Percentiles rank a stretch among this genome's conserved stretches.
Evolutionary conservation across 306 rosid genomes (phyloP).

Genomic region (Trifolium subterraneum): DNA sequence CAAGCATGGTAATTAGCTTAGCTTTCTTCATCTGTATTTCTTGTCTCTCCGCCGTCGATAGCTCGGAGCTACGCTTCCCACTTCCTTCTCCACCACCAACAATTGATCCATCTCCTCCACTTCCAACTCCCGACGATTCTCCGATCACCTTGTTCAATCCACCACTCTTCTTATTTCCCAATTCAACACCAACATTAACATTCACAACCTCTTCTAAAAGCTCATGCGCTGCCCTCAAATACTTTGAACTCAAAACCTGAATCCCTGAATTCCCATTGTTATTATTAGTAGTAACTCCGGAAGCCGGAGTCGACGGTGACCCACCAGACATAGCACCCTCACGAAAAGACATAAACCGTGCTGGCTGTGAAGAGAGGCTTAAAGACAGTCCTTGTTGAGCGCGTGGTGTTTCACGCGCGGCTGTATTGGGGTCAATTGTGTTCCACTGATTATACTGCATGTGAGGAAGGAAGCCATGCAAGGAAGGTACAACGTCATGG

Average conservation of each 20-base stretch:
- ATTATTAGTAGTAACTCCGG: slow-evolving; percentile 52
- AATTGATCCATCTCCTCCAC: slow-evolving; percentile 61
- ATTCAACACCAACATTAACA: slow-evolving; percentile 72
- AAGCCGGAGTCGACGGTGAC: slow-evolving; percentile 51
- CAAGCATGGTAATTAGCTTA: slow-evolving; percentile 89
- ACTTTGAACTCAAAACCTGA: slow-evolving; percentile 89
- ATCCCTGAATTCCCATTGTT: slow-evolving; percentile 80
- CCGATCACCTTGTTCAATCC: slow-evolving; percentile 54
- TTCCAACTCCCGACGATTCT: slow-evolving; percentile 58
- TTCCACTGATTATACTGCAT: slow-evolving; percentile 81
- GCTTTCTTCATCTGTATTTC: slow-evolving; percentile 98
- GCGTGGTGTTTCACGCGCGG: slow-evolving; percentile 88
- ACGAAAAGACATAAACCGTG: slow-evolving; percentile 63
- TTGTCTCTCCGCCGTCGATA: slow-evolving; percentile 87
- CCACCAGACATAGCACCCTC: slow-evolving; percentile 59
- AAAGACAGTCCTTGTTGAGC: slow-evolving; percentile 75
- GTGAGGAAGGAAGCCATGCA: slow-evolving; percentile 87
- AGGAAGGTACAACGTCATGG: slow-evolving; percentile 63
- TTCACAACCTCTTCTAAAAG: slow-evolving; percentile 93
- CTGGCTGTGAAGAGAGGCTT: slow-evolving; percentile 78
- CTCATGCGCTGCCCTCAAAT: slow-evolving; percentile 92
- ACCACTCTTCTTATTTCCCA: slow-evolving; percentile 48
- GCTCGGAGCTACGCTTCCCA: slow-evolving; percentile 64
- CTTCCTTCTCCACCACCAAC: slow-evolving; percentile 56
- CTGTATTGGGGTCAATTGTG: slow-evolving; percentile 56